Evolutionary conservation across 108 stramenopile genomes (phyloP).

Genomic region (Epithemia pelagica): DNA sequence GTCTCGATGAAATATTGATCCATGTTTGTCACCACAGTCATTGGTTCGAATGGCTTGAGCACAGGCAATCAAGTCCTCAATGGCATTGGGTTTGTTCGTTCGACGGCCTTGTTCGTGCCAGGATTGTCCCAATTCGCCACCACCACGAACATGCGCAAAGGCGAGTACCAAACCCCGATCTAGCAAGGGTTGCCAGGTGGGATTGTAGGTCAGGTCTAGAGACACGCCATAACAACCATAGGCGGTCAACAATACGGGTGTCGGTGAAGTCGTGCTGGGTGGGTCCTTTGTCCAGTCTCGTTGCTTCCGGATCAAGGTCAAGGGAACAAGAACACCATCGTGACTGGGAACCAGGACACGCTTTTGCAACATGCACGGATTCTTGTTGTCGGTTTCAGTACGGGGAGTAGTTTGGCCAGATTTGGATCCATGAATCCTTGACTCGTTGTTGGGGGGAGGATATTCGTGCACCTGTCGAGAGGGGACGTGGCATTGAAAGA

Average conservation of each 20-base stretch:
- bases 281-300: not conserved
- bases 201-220: conserved; percentile 37
- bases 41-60: conserved; percentile 30
- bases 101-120: not conserved
- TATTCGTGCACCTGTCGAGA: conserved; percentile 18
- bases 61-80: conserved; percentile 54
- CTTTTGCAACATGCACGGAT: conserved; percentile 1
- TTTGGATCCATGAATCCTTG: not conserved
- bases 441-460: not conserved
- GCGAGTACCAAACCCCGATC: conserved; percentile 47
- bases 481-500: conserved; percentile 26
- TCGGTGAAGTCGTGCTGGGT: not conserved
- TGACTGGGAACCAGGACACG: conserved; percentile 22
- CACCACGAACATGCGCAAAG: conserved; percentile 61
- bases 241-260: conserved; percentile 24
- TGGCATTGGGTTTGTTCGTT: conserved; percentile 20
- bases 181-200: conserved; percentile 29
- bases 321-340: conserved; percentile 33
- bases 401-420: no score
- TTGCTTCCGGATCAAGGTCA: conserved; percentile 22
- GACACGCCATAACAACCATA: conserved; percentile 68
- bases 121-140: not conserved
- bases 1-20: not conserved
- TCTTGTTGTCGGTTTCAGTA: no score
- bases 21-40: not conserved